Conservation (phyloP, 345 rosid species). For the Eutrema heterophyllum region DNA sequence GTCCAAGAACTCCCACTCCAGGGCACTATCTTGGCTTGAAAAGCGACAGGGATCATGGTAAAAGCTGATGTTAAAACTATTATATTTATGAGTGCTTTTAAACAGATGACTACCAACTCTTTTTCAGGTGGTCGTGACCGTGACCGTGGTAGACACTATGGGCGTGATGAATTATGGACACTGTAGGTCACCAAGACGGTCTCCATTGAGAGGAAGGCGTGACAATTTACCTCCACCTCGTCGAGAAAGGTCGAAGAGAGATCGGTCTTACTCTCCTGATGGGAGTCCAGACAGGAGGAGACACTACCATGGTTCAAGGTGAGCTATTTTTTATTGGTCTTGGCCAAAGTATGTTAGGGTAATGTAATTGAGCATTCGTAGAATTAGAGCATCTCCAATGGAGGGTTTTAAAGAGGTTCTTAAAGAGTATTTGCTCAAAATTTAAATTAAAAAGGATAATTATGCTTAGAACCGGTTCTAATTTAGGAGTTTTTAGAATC, state of each 20-base stretch:
- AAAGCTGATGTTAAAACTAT: neutral
- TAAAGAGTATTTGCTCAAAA: too few relatives aligned
- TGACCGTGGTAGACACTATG: conserved; percentile 49
- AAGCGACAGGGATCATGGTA: conserved; percentile 63
- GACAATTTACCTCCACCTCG: conserved; percentile 63
- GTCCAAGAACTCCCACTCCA: conserved; percentile 83
- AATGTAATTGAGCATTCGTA: neutral
- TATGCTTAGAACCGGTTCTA: too few relatives aligned
- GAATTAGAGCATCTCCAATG: neutral
- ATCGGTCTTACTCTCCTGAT: conserved; percentile 57
- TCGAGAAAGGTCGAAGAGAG: conserved; percentile 64
- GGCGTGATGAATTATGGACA: conserved; percentile 51
- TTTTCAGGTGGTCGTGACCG: conserved; percentile 15
- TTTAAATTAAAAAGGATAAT: too few relatives aligned
- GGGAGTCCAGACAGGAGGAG: conserved; percentile 34
- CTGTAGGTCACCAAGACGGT: conserved; percentile 58
- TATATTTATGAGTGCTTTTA: neutral
- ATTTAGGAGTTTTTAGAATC: too few relatives aligned
- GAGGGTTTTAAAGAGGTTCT: too few relatives aligned
- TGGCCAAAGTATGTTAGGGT: neutral
- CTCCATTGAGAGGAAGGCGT: conserved; percentile 11
- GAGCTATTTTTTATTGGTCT: neutral
- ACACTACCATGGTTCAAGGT: conserved; percentile 30
- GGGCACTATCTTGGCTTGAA: conserved; percentile 91
- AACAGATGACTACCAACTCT: neutral